These are phyloP conservation scores for Calonectria hongkongensis DNA, from an alignment of 2,329 filamentous ascomycete genomes.

Conservation along the genomic window DNA sequence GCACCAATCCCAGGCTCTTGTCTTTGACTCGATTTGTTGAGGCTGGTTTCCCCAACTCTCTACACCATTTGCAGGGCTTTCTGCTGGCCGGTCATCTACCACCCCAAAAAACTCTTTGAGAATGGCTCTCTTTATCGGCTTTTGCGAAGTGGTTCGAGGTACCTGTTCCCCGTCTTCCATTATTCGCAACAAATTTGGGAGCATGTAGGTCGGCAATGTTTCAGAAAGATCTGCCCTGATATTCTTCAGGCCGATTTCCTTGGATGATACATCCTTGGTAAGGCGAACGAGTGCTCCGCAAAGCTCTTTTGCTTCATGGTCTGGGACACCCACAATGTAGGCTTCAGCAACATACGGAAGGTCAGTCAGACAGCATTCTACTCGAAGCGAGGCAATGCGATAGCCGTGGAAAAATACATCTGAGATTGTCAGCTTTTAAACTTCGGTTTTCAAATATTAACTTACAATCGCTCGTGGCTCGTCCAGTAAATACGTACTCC, in stretches of 20 bases:
- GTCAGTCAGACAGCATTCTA: constrained; percentile 69
- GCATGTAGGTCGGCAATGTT: not conserved
- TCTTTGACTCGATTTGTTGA: too few species aligned
- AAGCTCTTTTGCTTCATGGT: not conserved
- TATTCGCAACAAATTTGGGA: not conserved
- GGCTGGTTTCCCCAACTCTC: too few species aligned
- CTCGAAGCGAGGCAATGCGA: constrained; percentile 71
- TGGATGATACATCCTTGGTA: not conserved
- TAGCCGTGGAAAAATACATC: constrained; percentile 30
- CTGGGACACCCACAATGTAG: not conserved
- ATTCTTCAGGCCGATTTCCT: too few species aligned
- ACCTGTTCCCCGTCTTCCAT: not conserved
- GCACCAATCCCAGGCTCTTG: too few species aligned
- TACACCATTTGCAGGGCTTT: not conserved
- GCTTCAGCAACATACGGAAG: not conserved
- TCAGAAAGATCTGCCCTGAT: not conserved
- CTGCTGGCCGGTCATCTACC: not conserved
- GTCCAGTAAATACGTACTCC: not conserved
- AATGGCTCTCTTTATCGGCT: not conserved
- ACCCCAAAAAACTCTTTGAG: not conserved
- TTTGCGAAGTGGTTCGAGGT: not conserved
- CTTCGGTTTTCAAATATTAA: not conserved
- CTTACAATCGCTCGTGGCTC: not conserved
- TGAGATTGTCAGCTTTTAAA: not conserved
- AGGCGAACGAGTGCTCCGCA: not conserved